Evolutionary conservation across 140 eudicot genomes (phyloP).

Genomic region (Flaveria floridana): DNA sequence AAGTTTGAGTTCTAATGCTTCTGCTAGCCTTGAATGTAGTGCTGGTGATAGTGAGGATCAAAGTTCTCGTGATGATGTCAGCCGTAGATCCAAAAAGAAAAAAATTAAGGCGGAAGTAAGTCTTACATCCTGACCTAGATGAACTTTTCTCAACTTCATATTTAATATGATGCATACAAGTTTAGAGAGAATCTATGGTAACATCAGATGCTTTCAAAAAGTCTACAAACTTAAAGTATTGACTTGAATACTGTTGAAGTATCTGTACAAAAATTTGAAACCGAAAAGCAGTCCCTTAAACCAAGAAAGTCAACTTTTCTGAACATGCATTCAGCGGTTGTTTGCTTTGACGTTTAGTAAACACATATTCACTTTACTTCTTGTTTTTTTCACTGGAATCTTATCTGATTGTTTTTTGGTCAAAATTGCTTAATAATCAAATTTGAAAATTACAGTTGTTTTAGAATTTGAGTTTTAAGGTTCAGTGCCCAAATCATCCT

Average conservation of each 20-base stretch:
- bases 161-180: conserved; percentile 3
- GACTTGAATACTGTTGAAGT: neutral
- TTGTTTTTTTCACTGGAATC: neutral
- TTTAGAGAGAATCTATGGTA: conserved; percentile 1
- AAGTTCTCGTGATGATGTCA: conserved; percentile 44
- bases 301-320: neutral
- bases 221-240: conserved; percentile 1
- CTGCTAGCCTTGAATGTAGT: conserved; percentile 56
- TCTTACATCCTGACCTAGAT: neutral
- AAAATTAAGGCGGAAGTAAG: conserved; percentile 59
- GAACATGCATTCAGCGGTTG: too few species aligned
- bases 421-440: neutral
- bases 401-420: neutral
- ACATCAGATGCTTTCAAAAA: conserved; percentile 6
- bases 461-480: neutral
- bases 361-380: neutral
- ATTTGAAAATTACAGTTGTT: neutral
- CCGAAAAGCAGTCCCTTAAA: neutral
- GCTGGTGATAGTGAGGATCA: conserved; percentile 67
- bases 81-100: conserved; percentile 74
- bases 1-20: conserved; percentile 53
- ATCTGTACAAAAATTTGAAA: neutral
- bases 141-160: neutral
- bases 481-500: neutral
- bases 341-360: too few species aligned